Conservation (phyloP, 208 protist genomes). For the Crithidia acanthocephali region DNA sequence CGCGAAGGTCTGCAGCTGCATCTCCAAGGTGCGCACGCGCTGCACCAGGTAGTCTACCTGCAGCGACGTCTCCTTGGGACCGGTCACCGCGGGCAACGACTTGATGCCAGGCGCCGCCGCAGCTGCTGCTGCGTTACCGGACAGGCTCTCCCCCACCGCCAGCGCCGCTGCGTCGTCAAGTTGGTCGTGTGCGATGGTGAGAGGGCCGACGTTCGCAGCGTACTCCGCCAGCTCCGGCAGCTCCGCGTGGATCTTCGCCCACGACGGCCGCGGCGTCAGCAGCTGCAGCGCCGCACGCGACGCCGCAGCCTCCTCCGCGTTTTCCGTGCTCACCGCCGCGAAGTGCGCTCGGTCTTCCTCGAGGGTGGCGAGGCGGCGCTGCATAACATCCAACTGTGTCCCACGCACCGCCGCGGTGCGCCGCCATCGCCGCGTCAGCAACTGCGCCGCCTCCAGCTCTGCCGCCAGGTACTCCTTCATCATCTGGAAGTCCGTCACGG, state of each 20-base stretch:
- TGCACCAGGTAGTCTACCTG: conserved; percentile 84
- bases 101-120: not conserved
- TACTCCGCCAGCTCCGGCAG: conserved; percentile 53
- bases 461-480: conserved; percentile 74
- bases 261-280: conserved; percentile 81
- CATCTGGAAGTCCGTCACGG: conserved; percentile 60
- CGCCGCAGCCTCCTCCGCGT: not conserved
- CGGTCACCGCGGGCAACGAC: conserved; percentile 39
- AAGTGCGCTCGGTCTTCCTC: conserved; percentile 48
- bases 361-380: conserved; percentile 49
- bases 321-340: conserved; percentile 8
- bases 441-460: conserved; percentile 59
- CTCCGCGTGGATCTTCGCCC: conserved; percentile 40
- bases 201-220: conserved; percentile 23
- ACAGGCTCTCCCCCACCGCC: not conserved
- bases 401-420: conserved; percentile 78
- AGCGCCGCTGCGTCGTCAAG: not conserved
- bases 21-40: conserved; percentile 42
- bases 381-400: conserved; percentile 82
- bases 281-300: not conserved
- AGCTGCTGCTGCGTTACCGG: conserved; percentile 8
- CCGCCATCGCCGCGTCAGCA: conserved; percentile 58
- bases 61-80: conserved; percentile 45
- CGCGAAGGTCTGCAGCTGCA: conserved; percentile 29
- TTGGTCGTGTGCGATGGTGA: conserved; percentile 17